Base-by-base conservation (phyloP, 176 grass and related monocot species). In the Typha latifolia region DNA sequence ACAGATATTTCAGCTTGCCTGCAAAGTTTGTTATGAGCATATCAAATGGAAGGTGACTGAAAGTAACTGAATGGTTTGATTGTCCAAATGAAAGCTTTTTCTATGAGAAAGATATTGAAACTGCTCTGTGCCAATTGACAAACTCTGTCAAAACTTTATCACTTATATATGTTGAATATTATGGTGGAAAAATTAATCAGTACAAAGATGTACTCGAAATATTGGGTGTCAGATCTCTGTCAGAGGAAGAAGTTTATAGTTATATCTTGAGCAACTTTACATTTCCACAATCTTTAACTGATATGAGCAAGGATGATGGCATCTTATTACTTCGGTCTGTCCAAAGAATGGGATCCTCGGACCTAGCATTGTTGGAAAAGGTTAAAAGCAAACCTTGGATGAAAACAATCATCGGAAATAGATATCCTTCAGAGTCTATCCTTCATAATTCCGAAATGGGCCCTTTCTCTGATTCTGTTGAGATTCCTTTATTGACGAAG, bases 141-240 rank as follows among this genome's bases (percentile, higher is more conserved):
- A 9, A 48, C 48, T 9, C 61, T 12, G 47, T 72, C 66, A 62
- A 27, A 61, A 51, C 69, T 15, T 67, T 80, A 47, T 62, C 77
- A 22, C 69, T 80, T 16, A 76, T 85, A 66, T 77, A 85, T 62
- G 61, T 80, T 26, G 72, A 76, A 22, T 85, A 66, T 47, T 85
- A 85, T 59, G 15, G 62, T 12, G 51, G 62, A 1, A 68, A 71
- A 62, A 55, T 85, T 51, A 3, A 6, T n/a, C 34, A 51, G 14
- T 85, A 76, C 57, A 53, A 66, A 34, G 62, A 85, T 23, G 66
- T 26, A 22, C n/a, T 85, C 19, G 61, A 49, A 51, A 22, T 9
- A 27, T 47, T 85, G 24, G 77, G 82, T 21, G 77, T 85, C 34
- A 76, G 65, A 23, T 80, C 75, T 69, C 70, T 79, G 49, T 4